Evolutionary conservation across 208 protist genomes (phyloP).

Genomic region (Leptomonas seymouri): DNA sequence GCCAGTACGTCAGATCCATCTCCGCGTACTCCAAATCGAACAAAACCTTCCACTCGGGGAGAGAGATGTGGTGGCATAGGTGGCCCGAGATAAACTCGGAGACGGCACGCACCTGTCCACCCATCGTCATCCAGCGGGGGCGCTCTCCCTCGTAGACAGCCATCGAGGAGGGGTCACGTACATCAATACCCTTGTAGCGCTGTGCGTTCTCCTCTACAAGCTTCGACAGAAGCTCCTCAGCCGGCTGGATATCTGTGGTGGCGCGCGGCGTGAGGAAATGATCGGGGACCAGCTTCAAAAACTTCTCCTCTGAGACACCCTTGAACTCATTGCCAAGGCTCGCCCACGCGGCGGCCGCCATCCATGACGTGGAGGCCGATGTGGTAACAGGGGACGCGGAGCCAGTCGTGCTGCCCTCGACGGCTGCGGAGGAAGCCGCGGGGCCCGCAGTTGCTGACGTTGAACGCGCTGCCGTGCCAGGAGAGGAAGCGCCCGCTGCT

Average conservation of each 20-base stretch:
- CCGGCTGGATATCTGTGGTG: conserved; percentile 71
- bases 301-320: conserved; percentile 75
- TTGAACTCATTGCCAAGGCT: conserved; percentile 84
- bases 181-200: conserved; percentile 81
- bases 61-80: conserved; percentile 86
- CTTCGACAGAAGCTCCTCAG: conserved; percentile 62
- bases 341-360: conserved; percentile 84
- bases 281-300: conserved; percentile 59
- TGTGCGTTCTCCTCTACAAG: conserved; percentile 73
- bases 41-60: conserved; percentile 79
- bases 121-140: conserved; percentile 83
- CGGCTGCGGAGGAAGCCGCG: background rate
- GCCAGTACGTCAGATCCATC: conserved; percentile 91
- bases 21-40: conserved; percentile 90
- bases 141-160: conserved; percentile 84
- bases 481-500: background rate
- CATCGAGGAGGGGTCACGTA: conserved; percentile 81
- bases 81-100: conserved; percentile 91
- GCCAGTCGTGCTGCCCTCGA: background rate
- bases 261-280: conserved; percentile 79
- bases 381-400: conserved; percentile 7
- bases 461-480: too few relatives aligned
- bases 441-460: background rate
- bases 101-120: conserved; percentile 81
- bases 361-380: conserved; percentile 52